Evolutionary conservation across 2,329 filamentous ascomycete species (phyloP), one percentile per base, ranked within the genome.

Genomic region (Coleophoma eucalyptorum): DNA sequence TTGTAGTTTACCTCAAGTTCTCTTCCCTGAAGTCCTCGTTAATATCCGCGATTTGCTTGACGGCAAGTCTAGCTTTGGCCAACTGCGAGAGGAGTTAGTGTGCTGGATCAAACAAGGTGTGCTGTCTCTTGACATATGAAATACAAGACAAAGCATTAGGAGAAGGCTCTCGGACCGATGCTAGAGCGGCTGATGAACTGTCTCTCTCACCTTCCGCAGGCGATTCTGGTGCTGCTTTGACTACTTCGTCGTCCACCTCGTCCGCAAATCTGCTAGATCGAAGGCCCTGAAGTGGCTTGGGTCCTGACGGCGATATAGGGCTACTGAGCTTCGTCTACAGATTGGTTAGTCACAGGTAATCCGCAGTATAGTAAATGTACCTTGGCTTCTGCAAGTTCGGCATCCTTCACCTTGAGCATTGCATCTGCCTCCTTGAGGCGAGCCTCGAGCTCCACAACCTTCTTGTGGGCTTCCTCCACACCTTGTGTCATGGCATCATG

Each of bases 141-240:
- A 55, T 50, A 53, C 45, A 53, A 50, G 49, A 54, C 35, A 50
- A 47, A 58, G 46, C 44, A 56, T 53, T 58, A 61, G 51, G 58
- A 62, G 57, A 63, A 55, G 62, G 61, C 43, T 55, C 53, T 57
- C 83, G 77, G 79, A 86, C 83, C 81, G 79, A 81, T 72, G 82
- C 81, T 71, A 86, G 75, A 69, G 82, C 83, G 66, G 76, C 73
- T 65, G 82, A 85, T 69, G 81, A 81, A 73, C 80, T 72, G 66
- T 86, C 82, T 63, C 80, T 76, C 62, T 72, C 71, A 66, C 71
- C 71, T 80, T 84, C 81, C 79, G 65, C 61, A 50, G 60, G 58
- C 47, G 60, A 54, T 49, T 62, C 60, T 47, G 58, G 60, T 51
- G 66, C 62, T 56, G 67, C 66, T 50, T 65, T 62, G 46, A 63